These are phyloP conservation scores for Komagataella mondaviorum DNA, from an alignment of 805 yeast species.

Conservation along the genomic window DNA sequence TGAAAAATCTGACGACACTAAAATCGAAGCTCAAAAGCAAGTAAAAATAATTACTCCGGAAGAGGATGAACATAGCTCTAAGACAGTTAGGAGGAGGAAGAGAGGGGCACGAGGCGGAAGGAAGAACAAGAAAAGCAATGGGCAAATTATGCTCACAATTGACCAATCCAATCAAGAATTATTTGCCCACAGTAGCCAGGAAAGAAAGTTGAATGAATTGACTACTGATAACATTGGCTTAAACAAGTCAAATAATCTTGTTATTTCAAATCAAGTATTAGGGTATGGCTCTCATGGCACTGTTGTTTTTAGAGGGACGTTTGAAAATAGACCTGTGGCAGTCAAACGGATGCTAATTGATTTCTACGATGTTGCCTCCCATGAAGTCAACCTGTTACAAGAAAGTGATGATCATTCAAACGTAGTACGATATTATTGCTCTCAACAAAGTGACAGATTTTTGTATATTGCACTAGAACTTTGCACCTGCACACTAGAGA, in stretches of 20 bases:
- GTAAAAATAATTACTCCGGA: background rate
- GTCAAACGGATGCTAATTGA: conserved; percentile 89
- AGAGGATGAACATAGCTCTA: conserved; percentile 1
- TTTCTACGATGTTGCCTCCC: conserved; percentile 87
- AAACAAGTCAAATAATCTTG: conserved; percentile 31
- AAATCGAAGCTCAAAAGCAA: background rate
- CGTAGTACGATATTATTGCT: conserved; percentile 85
- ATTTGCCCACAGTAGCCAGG: conserved; percentile 9
- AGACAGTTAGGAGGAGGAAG: conserved; percentile 44
- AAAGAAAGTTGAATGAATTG: conserved; percentile 1
- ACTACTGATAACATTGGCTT: conserved; percentile 1
- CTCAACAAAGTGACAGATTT: conserved; percentile 81
- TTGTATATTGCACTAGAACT: conserved; percentile 87
- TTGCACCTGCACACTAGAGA: conserved; percentile 83
- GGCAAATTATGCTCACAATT: conserved; percentile 10
- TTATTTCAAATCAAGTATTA: conserved; percentile 59
- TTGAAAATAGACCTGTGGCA: conserved; percentile 90
- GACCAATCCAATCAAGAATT: background rate
- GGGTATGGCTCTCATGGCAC: conserved; percentile 98
- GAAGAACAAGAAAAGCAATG: conserved; percentile 29
- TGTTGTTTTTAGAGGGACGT: conserved; percentile 79
- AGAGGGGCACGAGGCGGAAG: conserved; percentile 83
- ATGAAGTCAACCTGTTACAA: conserved; percentile 75
- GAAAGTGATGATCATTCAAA: conserved; percentile 97
- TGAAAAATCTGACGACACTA: background rate